Percentiles rank a stretch among this genome's conserved stretches.
Evolutionary conservation across 495 filamentous ascomycete genomes (phyloP).

Genomic region (Xylaria cubensis): DNA sequence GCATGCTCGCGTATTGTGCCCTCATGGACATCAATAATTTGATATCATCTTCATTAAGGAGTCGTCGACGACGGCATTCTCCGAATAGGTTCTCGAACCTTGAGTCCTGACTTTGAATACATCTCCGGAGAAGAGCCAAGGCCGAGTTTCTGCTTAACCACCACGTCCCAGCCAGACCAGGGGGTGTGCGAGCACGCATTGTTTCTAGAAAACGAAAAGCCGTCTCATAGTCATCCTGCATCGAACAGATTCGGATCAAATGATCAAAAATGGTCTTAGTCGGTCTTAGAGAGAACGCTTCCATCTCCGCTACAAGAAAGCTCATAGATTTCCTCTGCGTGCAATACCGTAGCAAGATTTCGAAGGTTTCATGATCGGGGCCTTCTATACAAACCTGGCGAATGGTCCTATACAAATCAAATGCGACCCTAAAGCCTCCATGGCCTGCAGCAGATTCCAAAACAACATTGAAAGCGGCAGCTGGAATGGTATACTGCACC

Average conservation of each 20-base stretch:
- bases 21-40: slow-evolving; percentile 15
- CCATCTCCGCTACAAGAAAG: slow-evolving; percentile 79
- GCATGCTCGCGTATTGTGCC: too few species aligned
- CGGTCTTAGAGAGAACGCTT: slow-evolving; percentile 64
- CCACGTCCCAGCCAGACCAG: slow-evolving; percentile 27
- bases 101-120: slow-evolving; percentile 47
- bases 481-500: slow-evolving; percentile 54
- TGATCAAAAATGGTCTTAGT: slow-evolving; percentile 69
- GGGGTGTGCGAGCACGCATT: slow-evolving; percentile 48
- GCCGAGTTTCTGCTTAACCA: slow-evolving; percentile 50
- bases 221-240: slow-evolving; percentile 58
- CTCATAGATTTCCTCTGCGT: slow-evolving; percentile 63
- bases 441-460: slow-evolving; percentile 60
- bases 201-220: slow-evolving; percentile 65
- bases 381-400: slow-evolving; percentile 64
- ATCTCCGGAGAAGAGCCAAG: slow-evolving; percentile 50
- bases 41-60: slow-evolving; percentile 20
- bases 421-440: slow-evolving; percentile 57
- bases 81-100: slow-evolving; percentile 52
- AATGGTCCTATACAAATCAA: slow-evolving; percentile 75
- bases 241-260: slow-evolving; percentile 69
- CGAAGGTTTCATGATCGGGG: slow-evolving; percentile 68
- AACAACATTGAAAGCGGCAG: slow-evolving; percentile 66
- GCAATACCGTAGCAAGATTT: slow-evolving; percentile 70
- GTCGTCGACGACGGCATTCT: slow-evolving; percentile 36